Evolutionary conservation across 129 eudicot species (phyloP).

Genomic region (Daucus carota): DH1_v3.0 NC_030386.2:36268501-36269000

Average conservation of each 20-base stretch:
- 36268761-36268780: no score
- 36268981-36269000: background rate
- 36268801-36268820: background rate
- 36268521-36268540: constrained; percentile 8
- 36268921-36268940: no score
- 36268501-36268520: constrained; percentile 24
- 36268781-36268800: no score
- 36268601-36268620: background rate
- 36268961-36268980: background rate
- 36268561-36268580: background rate
- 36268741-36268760: no score
- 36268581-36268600: background rate
- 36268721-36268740: no score
- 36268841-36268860: background rate
- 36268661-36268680: background rate
- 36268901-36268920: background rate
- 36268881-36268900: background rate
- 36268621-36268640: background rate
- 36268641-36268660: background rate
- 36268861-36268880: background rate
- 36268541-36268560: background rate
- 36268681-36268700: no score
- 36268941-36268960: background rate
- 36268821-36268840: background rate
- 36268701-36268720: no score